Base-by-base conservation (phyloP, 1,139 yeast genomes). In the Geotrichum carabidarum region DNA sequence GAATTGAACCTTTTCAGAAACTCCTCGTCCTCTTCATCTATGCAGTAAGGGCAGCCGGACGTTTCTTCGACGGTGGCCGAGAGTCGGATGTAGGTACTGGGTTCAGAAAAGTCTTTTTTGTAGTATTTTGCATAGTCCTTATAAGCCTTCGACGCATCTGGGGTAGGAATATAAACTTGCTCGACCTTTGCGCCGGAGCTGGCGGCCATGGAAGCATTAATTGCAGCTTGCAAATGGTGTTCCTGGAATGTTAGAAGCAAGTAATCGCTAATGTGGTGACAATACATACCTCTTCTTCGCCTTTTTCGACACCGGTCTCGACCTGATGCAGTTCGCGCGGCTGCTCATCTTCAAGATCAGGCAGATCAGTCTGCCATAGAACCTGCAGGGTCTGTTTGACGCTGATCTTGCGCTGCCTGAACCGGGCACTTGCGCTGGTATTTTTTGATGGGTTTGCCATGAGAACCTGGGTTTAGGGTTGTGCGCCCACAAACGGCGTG, bases 281-380 rank as follows among this genome's bases (percentile, higher is more conserved):
- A 62, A 46, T 47, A 64, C 68, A 56, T 48, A 53, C 58, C 52
- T 89, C 95, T 71, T 93, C 99, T 71, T 93, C 99, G 63, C 89
- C 90, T 69, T 94, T 93, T 68, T 93, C 99, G 50, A 93, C 99
- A 71, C 99, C 99, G 6, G 99, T 93, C 65, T 93, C 99, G 49
- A 93, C 82, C 57, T 89, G 89, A 65, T 89, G 91, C 32, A 88
- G 72, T 61, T 91, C 97, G 53, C 98, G 81, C 66, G 87, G 96
- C 54, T 82, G 84, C 54, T 74, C 77, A 58, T 80, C 80, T 60
- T 89, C 96, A 55, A 85, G 70, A 60, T 86, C 85, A 1, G 96
- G 94, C 55, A 90, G 74, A 64, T 93, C 97, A 56, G 78, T 74
- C 64, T 88, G 95, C 67, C 80, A 79, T 68, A 84, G 79, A 15